Base-by-base conservation (phyloP, 805 yeast genomes). In the Cyberlindnera galapagoensis region DNA sequence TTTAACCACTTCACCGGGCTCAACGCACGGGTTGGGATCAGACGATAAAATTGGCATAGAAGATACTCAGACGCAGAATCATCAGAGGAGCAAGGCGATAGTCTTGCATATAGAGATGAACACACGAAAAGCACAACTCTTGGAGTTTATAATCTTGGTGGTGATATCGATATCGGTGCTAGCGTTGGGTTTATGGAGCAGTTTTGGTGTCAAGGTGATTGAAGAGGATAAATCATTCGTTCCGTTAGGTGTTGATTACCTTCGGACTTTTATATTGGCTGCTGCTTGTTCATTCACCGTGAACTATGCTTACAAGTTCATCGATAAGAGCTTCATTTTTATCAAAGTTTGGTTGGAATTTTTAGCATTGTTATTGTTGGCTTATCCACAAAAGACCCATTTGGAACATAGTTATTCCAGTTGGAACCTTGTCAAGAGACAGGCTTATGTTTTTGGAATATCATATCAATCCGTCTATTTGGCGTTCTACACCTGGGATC, bases 341-440 rank as follows among this genome's bases (percentile, higher is more conserved):
- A 26, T 59, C 13, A 56, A 63, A 40, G 59, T 59, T 29, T 54
- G 60, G 59, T 43, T 60, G 26, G 51, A 57, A 38, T 53, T 64
- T 23, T 36, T 57, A 22, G 55, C 63, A 3, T 35, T 64, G 7
- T 43, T 60, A 12, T 47, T 58, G 11, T 39, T 62, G 33, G 65
- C 69, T 17, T 60, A 60, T 30, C 69, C 69, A 3, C 69, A 63
- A 34, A 40, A 51, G 20, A 56, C 59, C 23, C 54, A 52, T 16
- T 34, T 36, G 7, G 43, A 38, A 10, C 35, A 32, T 10, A 39
- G 47, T 19, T 34, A 40, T 24, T 42, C 52, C 2, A 31, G 35
- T 16, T 64, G 67, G 65, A 64, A 62, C 30, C 49, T 64, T n/a
- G 58, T 60, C 3, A 65, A 61, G 25, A 51, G 60, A 28, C 65